phyloP scores from a whole-genome alignment of 495 filamentous ascomycete species.

The Aspergillus homomorphus region DNA sequence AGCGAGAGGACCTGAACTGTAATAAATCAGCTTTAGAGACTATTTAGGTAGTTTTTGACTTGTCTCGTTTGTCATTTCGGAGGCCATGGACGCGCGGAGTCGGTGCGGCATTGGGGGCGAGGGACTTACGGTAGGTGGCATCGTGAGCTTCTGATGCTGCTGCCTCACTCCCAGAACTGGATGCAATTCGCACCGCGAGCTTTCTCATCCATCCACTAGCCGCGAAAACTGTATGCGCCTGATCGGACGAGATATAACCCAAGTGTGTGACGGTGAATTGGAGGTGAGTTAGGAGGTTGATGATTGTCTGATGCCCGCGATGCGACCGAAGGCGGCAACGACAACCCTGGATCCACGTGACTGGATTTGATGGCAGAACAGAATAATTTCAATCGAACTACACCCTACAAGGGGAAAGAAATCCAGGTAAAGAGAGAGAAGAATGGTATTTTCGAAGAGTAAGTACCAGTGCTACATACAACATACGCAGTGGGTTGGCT shows the following conservation, averaged over 20 bases:
- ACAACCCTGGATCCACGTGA: neutral
- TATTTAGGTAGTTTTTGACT: neutral
- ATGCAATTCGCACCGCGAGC: neutral
- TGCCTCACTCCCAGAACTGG: constrained; percentile 2
- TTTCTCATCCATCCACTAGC: neutral
- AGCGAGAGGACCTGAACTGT: constrained; percentile 47
- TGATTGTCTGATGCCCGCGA: neutral
- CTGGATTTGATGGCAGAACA: neutral
- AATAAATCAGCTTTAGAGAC: neutral
- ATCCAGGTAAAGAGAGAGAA: constrained; percentile 5
- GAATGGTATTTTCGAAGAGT: constrained; percentile 10
- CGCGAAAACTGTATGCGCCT: neutral
- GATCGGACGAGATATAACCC: neutral
- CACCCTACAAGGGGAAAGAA: neutral
- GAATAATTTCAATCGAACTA: neutral
- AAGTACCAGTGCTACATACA: constrained; percentile 17
- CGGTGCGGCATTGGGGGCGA: constrained; percentile 13
- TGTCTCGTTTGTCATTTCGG: neutral
- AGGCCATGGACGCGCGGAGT: neutral
- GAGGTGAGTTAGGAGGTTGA: neutral
- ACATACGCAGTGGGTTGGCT: constrained; percentile 6
- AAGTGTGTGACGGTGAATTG: neutral
- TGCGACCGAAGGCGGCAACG: neutral
- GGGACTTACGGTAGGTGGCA: constrained; percentile 45
- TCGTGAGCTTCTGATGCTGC: constrained; percentile 21